Evolutionary conservation across 345 rosid genomes (phyloP).

Genomic region (Murraya koenigii): DNA sequence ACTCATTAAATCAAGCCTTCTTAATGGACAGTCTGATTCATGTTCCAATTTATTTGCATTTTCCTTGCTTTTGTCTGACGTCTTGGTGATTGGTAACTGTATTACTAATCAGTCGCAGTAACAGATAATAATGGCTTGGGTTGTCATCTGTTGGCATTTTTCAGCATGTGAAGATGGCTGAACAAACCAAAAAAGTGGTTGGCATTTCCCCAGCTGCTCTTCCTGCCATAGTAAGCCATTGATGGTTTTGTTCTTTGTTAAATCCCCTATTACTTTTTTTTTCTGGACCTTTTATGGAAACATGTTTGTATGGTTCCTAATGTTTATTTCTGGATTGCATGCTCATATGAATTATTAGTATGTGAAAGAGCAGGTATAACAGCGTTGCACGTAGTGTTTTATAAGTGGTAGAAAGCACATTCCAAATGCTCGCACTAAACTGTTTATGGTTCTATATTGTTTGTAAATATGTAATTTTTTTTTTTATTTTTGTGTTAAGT

Average conservation of each 20-base stretch:
- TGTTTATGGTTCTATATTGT: background rate
- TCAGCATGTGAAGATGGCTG: background rate
- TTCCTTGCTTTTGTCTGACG: background rate
- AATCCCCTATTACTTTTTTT: too few relatives aligned
- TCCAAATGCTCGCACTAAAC: background rate
- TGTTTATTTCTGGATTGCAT: background rate
- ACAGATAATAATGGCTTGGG: background rate
- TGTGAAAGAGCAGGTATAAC: background rate
- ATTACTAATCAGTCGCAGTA: background rate
- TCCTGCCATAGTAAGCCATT: background rate
- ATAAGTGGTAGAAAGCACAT: background rate
- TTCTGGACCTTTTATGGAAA: background rate
- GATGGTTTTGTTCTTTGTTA: background rate
- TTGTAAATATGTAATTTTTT: background rate
- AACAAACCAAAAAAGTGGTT: background rate
- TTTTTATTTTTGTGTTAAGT: background rate
- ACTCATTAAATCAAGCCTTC: background rate
- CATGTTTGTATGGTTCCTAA: background rate
- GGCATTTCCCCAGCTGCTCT: background rate
- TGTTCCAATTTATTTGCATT: background rate
- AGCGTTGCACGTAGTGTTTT: background rate
- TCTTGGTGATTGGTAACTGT: background rate
- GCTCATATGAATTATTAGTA: background rate
- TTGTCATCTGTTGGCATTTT: background rate
- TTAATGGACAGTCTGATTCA: background rate